Percentiles rank a stretch among this genome's conserved stretches.
Conservation (phyloP, 441 rosid species). For the Raphanus hybrid region DNA sequence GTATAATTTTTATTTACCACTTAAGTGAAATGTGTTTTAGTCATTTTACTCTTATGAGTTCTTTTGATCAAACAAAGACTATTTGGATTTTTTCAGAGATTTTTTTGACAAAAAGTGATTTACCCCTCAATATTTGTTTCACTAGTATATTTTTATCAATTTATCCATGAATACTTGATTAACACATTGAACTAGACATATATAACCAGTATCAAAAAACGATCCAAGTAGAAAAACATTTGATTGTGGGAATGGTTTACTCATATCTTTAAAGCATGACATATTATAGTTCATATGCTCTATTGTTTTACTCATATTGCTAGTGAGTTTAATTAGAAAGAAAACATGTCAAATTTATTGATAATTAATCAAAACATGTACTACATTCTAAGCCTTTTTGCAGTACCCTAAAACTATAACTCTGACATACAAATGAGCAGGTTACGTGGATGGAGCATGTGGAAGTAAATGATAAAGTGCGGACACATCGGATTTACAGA, state of each 20-base stretch:
- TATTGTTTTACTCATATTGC: not conserved
- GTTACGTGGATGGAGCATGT: slow-evolving; percentile 83
- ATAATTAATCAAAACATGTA: not conserved
- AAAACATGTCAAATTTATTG: not conserved
- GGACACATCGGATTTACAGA: slow-evolving; percentile 60
- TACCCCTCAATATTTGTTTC: not conserved
- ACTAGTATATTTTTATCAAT: not conserved
- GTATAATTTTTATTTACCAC: too few relatives aligned
- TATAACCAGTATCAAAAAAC: not conserved
- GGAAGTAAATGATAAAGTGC: slow-evolving; percentile 60
- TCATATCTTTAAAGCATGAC: not conserved
- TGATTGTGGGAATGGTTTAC: not conserved
- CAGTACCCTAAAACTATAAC: not conserved
- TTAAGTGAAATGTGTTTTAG: too few relatives aligned
- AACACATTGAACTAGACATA: not conserved
- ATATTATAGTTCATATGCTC: not conserved
- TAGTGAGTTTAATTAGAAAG: not conserved
- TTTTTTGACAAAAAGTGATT: too few relatives aligned
- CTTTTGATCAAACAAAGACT: too few relatives aligned
- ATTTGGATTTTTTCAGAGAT: too few relatives aligned
- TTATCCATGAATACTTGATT: not conserved
- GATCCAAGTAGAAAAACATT: not conserved
- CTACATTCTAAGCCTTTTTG: not conserved
- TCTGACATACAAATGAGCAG: slow-evolving; percentile 39
- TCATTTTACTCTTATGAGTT: too few relatives aligned